Conservation (phyloP, 345 rosid species). For the Eucalyptus regnans region DNA sequence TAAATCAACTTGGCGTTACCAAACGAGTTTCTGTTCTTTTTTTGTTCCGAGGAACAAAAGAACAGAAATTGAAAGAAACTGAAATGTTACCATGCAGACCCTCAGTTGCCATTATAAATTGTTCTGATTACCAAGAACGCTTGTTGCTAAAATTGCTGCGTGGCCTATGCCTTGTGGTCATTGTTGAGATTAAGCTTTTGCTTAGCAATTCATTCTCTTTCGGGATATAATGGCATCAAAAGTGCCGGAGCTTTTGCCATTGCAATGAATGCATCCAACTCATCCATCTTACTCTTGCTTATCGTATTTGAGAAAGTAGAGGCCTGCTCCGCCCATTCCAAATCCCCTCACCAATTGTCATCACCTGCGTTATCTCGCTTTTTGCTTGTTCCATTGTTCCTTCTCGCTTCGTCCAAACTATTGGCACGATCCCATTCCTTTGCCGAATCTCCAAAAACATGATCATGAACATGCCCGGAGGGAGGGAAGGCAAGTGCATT, state of each 20-base stretch:
- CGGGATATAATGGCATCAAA: accelerated
- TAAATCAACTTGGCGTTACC: too few relatives aligned
- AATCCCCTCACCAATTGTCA: not conserved
- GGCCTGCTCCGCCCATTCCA: not conserved
- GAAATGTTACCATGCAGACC: too few relatives aligned
- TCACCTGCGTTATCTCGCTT: too few relatives aligned
- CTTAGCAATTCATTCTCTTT: not conserved
- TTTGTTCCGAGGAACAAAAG: too few relatives aligned
- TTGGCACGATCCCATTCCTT: too few relatives aligned
- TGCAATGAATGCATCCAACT: too few relatives aligned
- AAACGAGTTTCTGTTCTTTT: too few relatives aligned
- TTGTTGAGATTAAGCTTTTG: accelerated
- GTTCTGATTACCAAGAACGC: not conserved
- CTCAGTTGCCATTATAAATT: not conserved
- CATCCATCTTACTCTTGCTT: not conserved
- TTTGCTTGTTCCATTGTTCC: accelerated
- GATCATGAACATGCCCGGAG: too few relatives aligned
- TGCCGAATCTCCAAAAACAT: too few relatives aligned
- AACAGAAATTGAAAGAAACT: too few relatives aligned
- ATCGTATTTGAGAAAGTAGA: not conserved
- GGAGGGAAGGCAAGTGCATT: too few relatives aligned
- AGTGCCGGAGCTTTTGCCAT: not conserved
- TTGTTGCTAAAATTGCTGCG: not conserved
- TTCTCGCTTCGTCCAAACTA: not conserved
- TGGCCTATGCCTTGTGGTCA: not conserved